Evolutionary conservation across 1,284 basidiomycete species (phyloP), one percentile per base, ranked within the genome.

Genomic region (Ceratobasidium sp.): DNA sequence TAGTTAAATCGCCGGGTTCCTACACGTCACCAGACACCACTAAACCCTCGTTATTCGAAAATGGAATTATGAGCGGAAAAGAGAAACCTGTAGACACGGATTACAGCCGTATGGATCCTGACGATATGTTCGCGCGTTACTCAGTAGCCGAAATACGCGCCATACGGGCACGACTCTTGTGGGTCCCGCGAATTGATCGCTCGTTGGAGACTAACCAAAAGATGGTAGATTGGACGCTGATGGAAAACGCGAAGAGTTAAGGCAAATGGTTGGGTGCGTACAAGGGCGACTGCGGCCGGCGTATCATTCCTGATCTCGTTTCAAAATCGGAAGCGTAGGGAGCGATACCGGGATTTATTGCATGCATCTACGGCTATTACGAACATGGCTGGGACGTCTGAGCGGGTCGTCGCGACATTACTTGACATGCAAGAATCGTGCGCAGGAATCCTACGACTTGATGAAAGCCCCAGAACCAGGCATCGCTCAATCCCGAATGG

Each of bases 211-310:
- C 39, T 30, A 39, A 56, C 25, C 27, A 44, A 39, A 46, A 53
- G 8, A 27, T 42, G n/a, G 25, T 36, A 93, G 91, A 77, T 80
- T 83, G n/a, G 91, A 95, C 77, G 93, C 93, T 1, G 86, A 93
- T 75, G 88, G 88, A 58, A 96, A 96, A 78, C 91, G 93, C 75
- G 90, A 93, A 74, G 95, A 98, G 76, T 83, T 97, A 50, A 83
- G 94, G 72, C 82, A 91, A 29, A 98, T 96, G 94, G 95, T 98
- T 77, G 94, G 93, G 93, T 95, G 79, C 83, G 92, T 87, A 69
- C 57, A 25, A 58, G 25, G 53, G 29, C 41, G 46, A 25, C 68
- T 69, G 56, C 36, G 64, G 58, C 49, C 46, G 74, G 69, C 59
- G 72, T 76, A 47, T 47, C 2, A 66, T 54, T n/a, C 41, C 49